Percentiles rank a stretch among this genome's conserved stretches.
Conservation (phyloP, 176 grass and related monocot species). For the Aegilops umbellulata region DNA sequence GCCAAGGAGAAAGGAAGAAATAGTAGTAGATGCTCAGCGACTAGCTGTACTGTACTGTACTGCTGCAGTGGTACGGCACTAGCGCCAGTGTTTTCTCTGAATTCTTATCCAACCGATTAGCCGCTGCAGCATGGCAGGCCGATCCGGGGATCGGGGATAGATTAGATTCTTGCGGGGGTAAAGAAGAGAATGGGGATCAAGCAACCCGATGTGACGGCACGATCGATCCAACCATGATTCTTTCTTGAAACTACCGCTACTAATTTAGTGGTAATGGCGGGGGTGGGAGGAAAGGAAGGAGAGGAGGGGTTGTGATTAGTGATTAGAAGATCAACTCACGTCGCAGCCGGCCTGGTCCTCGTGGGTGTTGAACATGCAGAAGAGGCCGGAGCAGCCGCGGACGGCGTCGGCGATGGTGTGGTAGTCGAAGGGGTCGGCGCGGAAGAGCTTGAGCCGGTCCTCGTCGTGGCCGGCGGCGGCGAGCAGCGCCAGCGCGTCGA, state of each 20-base stretch:
- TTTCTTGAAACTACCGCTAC: neutral
- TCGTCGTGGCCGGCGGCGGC: neutral
- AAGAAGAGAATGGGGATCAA: no score
- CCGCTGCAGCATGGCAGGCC: neutral
- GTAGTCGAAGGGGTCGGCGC: constrained; percentile 82
- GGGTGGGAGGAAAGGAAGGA: fast-evolving
- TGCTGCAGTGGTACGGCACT: constrained; percentile 3
- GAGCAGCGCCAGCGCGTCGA: neutral
- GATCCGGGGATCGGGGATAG: neutral
- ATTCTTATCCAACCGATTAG: neutral
- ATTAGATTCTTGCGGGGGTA: no score
- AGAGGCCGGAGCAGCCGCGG: constrained; percentile 78
- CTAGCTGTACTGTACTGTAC: constrained; percentile 1
- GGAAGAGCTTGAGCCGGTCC: constrained; percentile 64
- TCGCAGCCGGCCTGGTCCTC: constrained; percentile 60
- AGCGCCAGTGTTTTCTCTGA: neutral
- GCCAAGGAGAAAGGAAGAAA: neutral
- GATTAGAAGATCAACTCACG: constrained; percentile 23
- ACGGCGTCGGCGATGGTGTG: constrained; percentile 87
- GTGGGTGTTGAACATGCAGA: constrained; percentile 78
- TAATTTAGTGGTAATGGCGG: neutral
- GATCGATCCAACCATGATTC: neutral
- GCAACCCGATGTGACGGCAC: neutral
- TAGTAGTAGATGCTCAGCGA: neutral
- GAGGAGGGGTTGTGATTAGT: neutral